Base-by-base conservation (phyloP, 2,329 filamentous ascomycete genomes). In the Pseudogymnoascus sp. region DNA sequence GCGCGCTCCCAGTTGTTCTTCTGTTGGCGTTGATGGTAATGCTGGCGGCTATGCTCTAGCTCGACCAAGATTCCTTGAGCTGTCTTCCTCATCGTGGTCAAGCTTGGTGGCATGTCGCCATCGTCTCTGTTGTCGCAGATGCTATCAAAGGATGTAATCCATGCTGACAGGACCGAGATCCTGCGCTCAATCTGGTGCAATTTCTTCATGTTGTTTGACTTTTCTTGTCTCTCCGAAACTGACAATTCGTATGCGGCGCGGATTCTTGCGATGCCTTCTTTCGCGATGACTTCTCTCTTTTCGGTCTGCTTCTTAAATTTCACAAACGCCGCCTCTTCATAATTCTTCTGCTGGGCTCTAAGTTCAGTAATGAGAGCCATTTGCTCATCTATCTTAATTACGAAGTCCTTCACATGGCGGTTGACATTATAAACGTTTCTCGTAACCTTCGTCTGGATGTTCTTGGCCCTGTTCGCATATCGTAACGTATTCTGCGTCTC, bases 401-500 rank as follows among this genome's bases (percentile, higher is more conserved):
- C 78, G 78, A 96, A 99, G 76, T 99, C 95, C 79, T 99, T 99
- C 72, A 99, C 95, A 77, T 99, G 95, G 66, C 95, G 89, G 75
- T 99, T 97, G 67, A 99, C 95, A 75, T 99, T 99, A 79, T 96
- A 99, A 23, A 97, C 93, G 73, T 99, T 99, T 71, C 93, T 87
- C n/a, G 95, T 97, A 64, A 97, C 92, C 82, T 99, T 99, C 65
- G 95, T 99, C 78, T 97, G 96, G 73, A 99, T 99, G 72, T 99
- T 99, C 84, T 99, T 99, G 65, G 95, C 95, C 69, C 95, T 85
- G 76, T 99, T 97, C 60, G 95, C 95, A 72, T 99, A 99, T 70
- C 96, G 90, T 17, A 99, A 82, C 0, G 95, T 99, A 76, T 99
- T 99, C 72, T 99, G 95, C 0, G 93, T 97, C 77, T 99, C 95